phyloP scores from a whole-genome alignment of 805 yeast genomes.

The Monosporozyma servazzii region DNA sequence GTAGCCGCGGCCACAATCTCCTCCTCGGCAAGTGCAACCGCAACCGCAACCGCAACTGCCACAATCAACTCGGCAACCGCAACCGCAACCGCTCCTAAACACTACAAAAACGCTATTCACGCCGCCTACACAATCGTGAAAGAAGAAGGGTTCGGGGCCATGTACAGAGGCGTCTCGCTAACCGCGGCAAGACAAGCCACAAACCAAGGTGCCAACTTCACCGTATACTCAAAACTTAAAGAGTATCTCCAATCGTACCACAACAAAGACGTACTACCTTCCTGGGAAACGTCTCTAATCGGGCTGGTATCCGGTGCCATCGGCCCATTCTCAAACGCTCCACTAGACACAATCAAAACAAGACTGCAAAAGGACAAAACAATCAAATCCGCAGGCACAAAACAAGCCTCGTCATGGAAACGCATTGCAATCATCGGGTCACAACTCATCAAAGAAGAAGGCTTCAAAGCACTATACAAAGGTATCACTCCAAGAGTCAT shows the following conservation, averaged over 20 bases:
- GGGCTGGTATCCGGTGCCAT: conserved; percentile 93
- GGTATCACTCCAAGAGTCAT: conserved; percentile 98
- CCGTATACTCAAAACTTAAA: conserved; percentile 82
- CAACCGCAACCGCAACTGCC: conserved; percentile 8
- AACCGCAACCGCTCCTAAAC: conserved; percentile 20
- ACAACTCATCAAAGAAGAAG: conserved; percentile 81
- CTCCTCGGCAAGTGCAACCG: conserved; percentile 2
- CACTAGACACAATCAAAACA: conserved; percentile 93
- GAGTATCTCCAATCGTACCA: conserved; percentile 58
- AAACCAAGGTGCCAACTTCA: conserved; percentile 96
- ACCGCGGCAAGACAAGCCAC: conserved; percentile 98
- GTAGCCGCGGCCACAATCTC: neutral
- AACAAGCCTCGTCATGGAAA: conserved; percentile 46
- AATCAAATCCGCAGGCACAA: conserved; percentile 33
- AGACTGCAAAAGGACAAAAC: conserved; percentile 88
- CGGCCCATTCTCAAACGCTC: conserved; percentile 96
- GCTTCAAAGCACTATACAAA: conserved; percentile 78
- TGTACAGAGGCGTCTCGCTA: conserved; percentile 89
- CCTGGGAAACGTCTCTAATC: conserved; percentile 88
- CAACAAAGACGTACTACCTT: conserved; percentile 52
- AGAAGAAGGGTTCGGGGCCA: conserved; percentile 84
- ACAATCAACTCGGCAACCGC: conserved; percentile 27
- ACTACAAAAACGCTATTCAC: conserved; percentile 88
- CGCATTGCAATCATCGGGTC: conserved; percentile 74
- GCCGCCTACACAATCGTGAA: conserved; percentile 72